Conservation (phyloP, 208 protist genomes). For the Angomonas desouzai region DNA sequence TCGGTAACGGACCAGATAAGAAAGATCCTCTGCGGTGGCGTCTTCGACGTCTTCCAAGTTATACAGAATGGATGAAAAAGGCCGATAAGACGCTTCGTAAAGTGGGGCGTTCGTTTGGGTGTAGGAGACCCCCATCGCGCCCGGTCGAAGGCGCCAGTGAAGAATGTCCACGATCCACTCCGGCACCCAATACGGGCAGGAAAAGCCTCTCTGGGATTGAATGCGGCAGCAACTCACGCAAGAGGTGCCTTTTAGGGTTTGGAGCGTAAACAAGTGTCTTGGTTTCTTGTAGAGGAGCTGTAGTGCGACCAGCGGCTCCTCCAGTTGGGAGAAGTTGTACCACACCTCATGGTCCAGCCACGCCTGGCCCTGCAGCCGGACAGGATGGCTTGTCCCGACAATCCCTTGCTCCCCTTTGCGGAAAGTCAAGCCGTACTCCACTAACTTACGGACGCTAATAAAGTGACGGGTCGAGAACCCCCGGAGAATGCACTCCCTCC, state of each 20-base stretch:
- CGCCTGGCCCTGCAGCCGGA: slow-evolving; percentile 16
- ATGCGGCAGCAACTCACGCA: slow-evolving; percentile 41
- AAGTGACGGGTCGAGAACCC: slow-evolving; percentile 35
- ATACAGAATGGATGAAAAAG: slow-evolving; percentile 22
- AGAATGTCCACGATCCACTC: slow-evolving; percentile 14
- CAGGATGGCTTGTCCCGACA: slow-evolving; percentile 8
- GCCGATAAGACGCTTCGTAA: background rate
- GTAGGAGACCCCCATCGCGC: slow-evolving; percentile 13
- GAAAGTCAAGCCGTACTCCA: slow-evolving; percentile 19
- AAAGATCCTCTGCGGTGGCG: slow-evolving; percentile 10
- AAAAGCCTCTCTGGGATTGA: slow-evolving; percentile 22
- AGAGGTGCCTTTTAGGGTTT: slow-evolving; percentile 15
- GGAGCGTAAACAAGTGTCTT: slow-evolving; percentile 34
- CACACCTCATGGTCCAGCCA: slow-evolving; percentile 38
- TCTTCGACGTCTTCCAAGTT: slow-evolving; percentile 43
- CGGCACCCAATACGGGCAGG: slow-evolving; percentile 28
- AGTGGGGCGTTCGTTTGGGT: background rate
- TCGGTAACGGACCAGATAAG: slow-evolving; percentile 42
- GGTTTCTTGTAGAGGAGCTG: slow-evolving; percentile 41
- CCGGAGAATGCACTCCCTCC: slow-evolving; percentile 35
- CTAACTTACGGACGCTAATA: slow-evolving; percentile 22
- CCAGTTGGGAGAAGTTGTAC: slow-evolving; percentile 75
- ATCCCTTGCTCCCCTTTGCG: slow-evolving; percentile 27
- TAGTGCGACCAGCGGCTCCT: slow-evolving; percentile 37
- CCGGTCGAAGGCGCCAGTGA: slow-evolving; percentile 23